Evolutionary conservation across 768 basidiomycete genomes (phyloP), one percentile per base, ranked within the genome.

Genomic region (Leucosporidium yakuticum): DNA sequence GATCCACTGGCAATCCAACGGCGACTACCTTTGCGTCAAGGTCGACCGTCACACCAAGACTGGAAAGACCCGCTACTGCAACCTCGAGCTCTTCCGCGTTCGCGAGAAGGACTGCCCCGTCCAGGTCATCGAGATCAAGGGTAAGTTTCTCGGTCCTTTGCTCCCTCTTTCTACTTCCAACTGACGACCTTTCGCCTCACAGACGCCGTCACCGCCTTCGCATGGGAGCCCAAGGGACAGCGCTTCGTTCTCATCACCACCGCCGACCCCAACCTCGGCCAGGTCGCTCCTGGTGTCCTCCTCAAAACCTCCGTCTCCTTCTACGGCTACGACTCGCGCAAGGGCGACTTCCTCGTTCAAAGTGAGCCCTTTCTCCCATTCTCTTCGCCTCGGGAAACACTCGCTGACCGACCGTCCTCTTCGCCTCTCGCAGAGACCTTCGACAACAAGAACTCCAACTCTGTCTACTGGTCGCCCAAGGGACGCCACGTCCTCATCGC

Each of bases 41-140:
- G 96, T 99, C 64, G 96, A 98, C 81, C 88, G 95, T 60, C 93
- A 96, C 78, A 94, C 93, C 31, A 98, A 98, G 81, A 95, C 95
- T 7, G 96, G 95, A 81, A 98, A 98, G 81, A 93, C 93, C 6
- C 91, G 90, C 36, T 97, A 92, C 82, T 95, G 94, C 80, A 99
- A 97, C 79, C 83, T 99, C 69, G 96, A 99, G 81, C 89, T 99
- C 65, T 98, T 98, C 84, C 86, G 94, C 62, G 86, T 97, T 64
- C 87, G 95, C 63, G 96, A 99, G 81, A 98, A 97, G 79, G 91
- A 97, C 79, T 92, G 85, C 79, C 96, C 96, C 1, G 94, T 99
- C 47, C 94, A 99, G 79, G 93, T 96, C 49, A 87, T 98, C 62
- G 96, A 99, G 80, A 83, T 95, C 60, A 99, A 98, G 83, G 94